These are phyloP conservation scores for Choiromyces venosus DNA, from an alignment of 495 filamentous ascomycete species.

Conservation along the genomic window DNA sequence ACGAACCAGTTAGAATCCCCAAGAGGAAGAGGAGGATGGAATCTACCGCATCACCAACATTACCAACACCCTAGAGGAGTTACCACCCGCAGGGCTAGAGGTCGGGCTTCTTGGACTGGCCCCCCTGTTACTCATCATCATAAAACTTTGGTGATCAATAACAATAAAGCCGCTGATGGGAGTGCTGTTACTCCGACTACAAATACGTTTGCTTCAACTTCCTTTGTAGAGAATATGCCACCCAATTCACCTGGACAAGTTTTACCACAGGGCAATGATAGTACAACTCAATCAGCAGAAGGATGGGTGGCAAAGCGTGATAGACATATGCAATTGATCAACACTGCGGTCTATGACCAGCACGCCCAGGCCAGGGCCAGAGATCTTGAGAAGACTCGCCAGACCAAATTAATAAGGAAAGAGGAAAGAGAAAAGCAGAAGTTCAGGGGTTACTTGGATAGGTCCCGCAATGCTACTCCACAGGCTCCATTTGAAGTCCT, in stretches of 20 bases:
- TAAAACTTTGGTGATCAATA: slow-evolving; percentile 41
- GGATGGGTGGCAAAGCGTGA: slow-evolving; percentile 74
- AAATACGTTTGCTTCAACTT: slow-evolving; percentile 21
- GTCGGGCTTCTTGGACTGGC: slow-evolving; percentile 42
- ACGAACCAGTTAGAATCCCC: slow-evolving; percentile 15
- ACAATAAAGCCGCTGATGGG: slow-evolving; percentile 27
- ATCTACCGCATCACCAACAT: slow-evolving; percentile 10
- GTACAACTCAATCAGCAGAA: slow-evolving; percentile 10
- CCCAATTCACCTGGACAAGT: neutral
- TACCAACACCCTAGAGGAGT: slow-evolving; percentile 46
- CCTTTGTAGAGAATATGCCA: neutral
- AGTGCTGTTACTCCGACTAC: slow-evolving; percentile 22
- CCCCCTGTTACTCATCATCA: slow-evolving; percentile 41
- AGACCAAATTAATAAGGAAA: slow-evolving; percentile 54
- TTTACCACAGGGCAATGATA: neutral
- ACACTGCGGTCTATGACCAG: slow-evolving; percentile 73
- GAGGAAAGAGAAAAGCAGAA: slow-evolving; percentile 62
- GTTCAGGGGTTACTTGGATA: slow-evolving; percentile 48
- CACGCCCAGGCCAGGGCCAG: slow-evolving; percentile 62
- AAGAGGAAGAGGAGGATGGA: slow-evolving; percentile 31
- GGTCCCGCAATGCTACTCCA: slow-evolving; percentile 32
- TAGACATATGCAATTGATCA: slow-evolving; percentile 85
- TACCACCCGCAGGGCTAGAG: slow-evolving; percentile 45
- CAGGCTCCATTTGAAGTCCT: slow-evolving; percentile 58
- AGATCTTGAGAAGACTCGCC: slow-evolving; percentile 67